phyloP scores from a whole-genome alignment of 305 asterid species.

The Fraxinus baroniana region DNA sequence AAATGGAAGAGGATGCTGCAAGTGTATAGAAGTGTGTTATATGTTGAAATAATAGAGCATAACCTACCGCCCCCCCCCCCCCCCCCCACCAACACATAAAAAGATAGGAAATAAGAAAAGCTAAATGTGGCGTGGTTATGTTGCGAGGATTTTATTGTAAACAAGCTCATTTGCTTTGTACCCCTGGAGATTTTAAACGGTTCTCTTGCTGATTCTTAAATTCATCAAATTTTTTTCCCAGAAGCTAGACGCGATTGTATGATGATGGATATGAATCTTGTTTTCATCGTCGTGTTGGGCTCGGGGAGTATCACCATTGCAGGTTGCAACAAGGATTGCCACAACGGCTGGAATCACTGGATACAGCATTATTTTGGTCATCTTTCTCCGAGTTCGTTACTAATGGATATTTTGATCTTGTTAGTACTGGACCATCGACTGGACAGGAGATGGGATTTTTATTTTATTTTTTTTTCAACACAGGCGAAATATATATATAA shows the following conservation, averaged over 20 bases:
- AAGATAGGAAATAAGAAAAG: neutral
- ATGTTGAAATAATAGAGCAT: no score
- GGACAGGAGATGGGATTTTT: neutral
- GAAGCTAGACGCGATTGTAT: neutral
- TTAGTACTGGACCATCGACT: neutral
- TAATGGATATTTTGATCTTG: no score
- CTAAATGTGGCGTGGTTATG: neutral
- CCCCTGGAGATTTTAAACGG: neutral
- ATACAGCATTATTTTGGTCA: neutral
- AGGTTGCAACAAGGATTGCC: no score
- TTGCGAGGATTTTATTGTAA: neutral
- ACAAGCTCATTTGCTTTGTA: neutral
- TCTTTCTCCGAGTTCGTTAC: neutral
- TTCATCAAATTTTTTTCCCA: neutral
- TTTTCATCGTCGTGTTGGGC: neutral
- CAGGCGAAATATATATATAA: no score
- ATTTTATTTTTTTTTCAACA: no score
- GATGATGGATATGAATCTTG: no score
- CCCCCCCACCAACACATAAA: no score
- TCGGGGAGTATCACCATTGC: neutral
- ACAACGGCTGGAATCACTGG: neutral
- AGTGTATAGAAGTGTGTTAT: neutral
- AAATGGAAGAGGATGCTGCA: slow-evolving; percentile 16
- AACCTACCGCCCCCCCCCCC: neutral
- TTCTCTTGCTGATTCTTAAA: neutral